These are phyloP conservation scores for Urostyla sp. DNA, from an alignment of 73 alveolate genomes.

Conservation along the genomic window DNA sequence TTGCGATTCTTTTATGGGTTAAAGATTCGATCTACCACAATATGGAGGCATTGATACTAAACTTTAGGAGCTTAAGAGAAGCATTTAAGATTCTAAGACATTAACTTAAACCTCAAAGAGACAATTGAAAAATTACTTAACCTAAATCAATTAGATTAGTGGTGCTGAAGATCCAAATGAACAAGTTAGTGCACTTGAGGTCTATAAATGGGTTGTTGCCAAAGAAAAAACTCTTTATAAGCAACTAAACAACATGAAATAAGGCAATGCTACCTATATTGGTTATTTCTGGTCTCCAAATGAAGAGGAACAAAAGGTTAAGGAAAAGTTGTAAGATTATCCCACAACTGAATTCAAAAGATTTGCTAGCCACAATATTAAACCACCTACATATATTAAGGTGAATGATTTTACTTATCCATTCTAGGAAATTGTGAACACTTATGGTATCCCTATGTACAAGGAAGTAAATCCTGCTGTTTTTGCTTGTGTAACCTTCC, in stretches of 20 bases:
- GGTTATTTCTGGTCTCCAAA: slow-evolving; percentile 78
- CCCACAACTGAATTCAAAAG: slow-evolving; percentile 40
- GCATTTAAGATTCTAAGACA: slow-evolving; percentile 34
- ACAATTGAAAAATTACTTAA: slow-evolving; percentile 22
- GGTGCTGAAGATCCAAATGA: neutral
- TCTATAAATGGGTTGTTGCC: slow-evolving; percentile 61
- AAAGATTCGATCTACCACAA: slow-evolving; percentile 77
- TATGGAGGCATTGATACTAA: slow-evolving; percentile 11
- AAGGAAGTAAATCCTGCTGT: slow-evolving; percentile 94
- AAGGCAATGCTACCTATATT: slow-evolving; percentile 5
- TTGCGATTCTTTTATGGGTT: slow-evolving; percentile 82
- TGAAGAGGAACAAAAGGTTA: neutral
- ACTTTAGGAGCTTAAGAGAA: slow-evolving; percentile 50
- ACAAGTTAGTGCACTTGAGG: slow-evolving; percentile 19
- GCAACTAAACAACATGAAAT: slow-evolving; percentile 31
- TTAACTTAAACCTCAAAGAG: slow-evolving; percentile 40
- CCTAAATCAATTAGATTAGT: slow-evolving; percentile 16
- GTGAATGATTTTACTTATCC: slow-evolving; percentile 87
- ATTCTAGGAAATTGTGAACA: slow-evolving; percentile 91
- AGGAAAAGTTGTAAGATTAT: neutral
- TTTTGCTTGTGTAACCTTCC: slow-evolving; percentile 90
- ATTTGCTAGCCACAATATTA: slow-evolving; percentile 49
- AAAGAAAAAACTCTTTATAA: slow-evolving; percentile 59
- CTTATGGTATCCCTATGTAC: slow-evolving; percentile 96
- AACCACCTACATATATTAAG: slow-evolving; percentile 88